Percentiles rank a stretch among this genome's conserved stretches.
phyloP scores from a whole-genome alignment of 306 rosid genomes.

The Bauhinia variegata region DNA sequence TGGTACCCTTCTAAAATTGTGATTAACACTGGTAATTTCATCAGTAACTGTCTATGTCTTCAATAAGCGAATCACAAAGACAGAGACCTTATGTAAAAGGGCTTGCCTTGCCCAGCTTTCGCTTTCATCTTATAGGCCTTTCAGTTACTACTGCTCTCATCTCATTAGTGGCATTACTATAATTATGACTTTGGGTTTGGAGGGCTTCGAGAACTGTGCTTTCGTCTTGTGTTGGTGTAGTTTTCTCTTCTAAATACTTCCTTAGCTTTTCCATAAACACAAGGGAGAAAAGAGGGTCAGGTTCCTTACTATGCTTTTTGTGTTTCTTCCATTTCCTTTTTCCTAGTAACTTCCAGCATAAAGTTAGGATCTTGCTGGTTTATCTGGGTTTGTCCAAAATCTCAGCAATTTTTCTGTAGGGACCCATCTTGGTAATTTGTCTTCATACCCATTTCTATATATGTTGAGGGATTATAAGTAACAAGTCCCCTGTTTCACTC shows the following conservation, averaged over 20 bases:
- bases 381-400: conserved; percentile 37
- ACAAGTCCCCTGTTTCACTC: conserved; percentile 23
- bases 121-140: conserved; percentile 56
- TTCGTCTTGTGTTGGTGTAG: conserved; percentile 25
- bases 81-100: no score
- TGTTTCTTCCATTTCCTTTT: conserved; percentile 35
- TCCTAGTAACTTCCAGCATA: conserved; percentile 30
- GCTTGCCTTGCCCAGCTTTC: conserved; percentile 40
- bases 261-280: conserved; percentile 64
- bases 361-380: conserved; percentile 44
- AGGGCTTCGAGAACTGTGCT: conserved; percentile 68
- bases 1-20: background rate
- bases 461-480: conserved; percentile 7
- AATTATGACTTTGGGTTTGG: conserved; percentile 46
- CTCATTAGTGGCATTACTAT: conserved; percentile 58
- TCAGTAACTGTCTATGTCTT: background rate
- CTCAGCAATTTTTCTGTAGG: conserved; percentile 26
- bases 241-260: conserved; percentile 44
- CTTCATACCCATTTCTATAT: conserved; percentile 25
- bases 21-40: background rate
- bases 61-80: no score
- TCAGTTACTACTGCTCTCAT: conserved; percentile 48
- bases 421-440: conserved; percentile 34
- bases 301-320: conserved; percentile 46
- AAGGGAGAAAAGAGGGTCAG: conserved; percentile 37